Conservation (phyloP, 805 yeast genomes). For the Kuraishia ogatae region DNA sequence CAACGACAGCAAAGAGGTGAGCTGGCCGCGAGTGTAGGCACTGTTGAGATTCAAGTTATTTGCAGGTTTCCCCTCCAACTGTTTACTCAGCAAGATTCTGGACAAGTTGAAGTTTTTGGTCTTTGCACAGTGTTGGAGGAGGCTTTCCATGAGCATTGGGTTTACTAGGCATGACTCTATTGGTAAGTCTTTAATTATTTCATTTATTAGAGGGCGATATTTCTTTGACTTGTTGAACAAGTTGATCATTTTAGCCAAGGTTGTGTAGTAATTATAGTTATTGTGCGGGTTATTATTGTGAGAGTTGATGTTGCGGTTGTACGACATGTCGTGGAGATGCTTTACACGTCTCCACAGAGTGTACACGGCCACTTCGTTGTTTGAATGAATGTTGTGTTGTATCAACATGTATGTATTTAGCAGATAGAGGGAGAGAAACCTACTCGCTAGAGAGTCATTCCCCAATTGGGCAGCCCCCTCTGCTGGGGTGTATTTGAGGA, state of each 20-base stretch:
- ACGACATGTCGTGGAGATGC: slow-evolving; percentile 20
- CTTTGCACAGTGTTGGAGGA: slow-evolving; percentile 20
- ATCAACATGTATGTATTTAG: slow-evolving; percentile 14
- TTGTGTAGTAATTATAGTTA: slow-evolving; percentile 16
- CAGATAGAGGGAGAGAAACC: neutral
- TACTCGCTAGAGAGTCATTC: neutral
- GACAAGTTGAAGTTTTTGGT: slow-evolving; percentile 16
- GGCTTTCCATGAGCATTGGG: slow-evolving; percentile 23
- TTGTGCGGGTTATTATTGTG: slow-evolving; percentile 18
- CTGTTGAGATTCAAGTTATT: slow-evolving; percentile 9
- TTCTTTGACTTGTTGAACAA: slow-evolving; percentile 20
- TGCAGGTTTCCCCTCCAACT: slow-evolving; percentile 12
- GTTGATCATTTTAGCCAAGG: slow-evolving; percentile 15
- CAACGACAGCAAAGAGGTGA: slow-evolving; percentile 20
- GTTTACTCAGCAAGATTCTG: slow-evolving; percentile 11
- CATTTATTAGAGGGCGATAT: slow-evolving; percentile 16
- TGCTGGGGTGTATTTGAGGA: neutral
- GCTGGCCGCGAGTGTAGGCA: slow-evolving; percentile 19
- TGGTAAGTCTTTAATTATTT: slow-evolving; percentile 21
- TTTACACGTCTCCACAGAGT: slow-evolving; percentile 17
- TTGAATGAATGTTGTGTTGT: slow-evolving; percentile 11
- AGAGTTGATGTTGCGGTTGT: slow-evolving; percentile 15
- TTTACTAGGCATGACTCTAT: slow-evolving; percentile 22
- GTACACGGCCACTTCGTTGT: slow-evolving; percentile 20
- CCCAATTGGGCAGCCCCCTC: neutral